A percentile compares a stretch with the other conserved stretches of the same genome.
These are phyloP conservation scores for Microsporum audouinii DNA, from an alignment of 2,329 filamentous ascomycete species.

Conservation along the genomic window DNA sequence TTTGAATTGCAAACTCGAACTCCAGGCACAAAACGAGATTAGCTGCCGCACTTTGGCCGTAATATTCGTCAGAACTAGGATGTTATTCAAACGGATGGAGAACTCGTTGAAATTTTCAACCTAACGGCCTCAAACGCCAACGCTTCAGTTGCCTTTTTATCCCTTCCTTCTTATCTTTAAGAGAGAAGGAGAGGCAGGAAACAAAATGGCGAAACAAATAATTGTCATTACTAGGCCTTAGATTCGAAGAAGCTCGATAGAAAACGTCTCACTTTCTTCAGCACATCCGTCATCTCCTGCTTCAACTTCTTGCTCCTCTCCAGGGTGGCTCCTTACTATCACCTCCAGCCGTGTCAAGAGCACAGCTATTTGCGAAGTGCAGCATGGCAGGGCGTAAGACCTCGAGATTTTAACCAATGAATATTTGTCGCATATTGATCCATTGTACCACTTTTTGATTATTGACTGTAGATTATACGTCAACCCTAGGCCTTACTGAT, in stretches of 20 bases:
- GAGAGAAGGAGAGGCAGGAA: no score
- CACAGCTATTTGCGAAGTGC: background rate
- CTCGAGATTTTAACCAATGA: background rate
- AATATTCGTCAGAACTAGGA: no score
- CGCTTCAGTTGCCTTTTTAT: background rate
- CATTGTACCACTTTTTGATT: background rate
- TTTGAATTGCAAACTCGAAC: no score
- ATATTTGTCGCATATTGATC: background rate
- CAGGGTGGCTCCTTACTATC: background rate
- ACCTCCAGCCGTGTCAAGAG: background rate
- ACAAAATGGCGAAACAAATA: no score
- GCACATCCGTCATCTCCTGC: background rate
- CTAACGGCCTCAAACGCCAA: no score
- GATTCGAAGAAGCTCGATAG: background rate
- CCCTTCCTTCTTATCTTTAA: background rate
- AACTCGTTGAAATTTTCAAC: no score
- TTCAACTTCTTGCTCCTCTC: background rate
- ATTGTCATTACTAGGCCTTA: background rate
- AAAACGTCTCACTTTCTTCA: background rate
- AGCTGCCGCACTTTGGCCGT: no score
- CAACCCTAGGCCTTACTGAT: background rate
- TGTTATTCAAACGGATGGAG: no score
- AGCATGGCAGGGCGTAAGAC: background rate
- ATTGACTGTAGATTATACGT: background rate
- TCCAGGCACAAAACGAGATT: no score